Evolutionary conservation across 352 stramenopile species (phyloP), one percentile per base, ranked within the genome.

Genomic region (Phytophthora sansomeana): DNA sequence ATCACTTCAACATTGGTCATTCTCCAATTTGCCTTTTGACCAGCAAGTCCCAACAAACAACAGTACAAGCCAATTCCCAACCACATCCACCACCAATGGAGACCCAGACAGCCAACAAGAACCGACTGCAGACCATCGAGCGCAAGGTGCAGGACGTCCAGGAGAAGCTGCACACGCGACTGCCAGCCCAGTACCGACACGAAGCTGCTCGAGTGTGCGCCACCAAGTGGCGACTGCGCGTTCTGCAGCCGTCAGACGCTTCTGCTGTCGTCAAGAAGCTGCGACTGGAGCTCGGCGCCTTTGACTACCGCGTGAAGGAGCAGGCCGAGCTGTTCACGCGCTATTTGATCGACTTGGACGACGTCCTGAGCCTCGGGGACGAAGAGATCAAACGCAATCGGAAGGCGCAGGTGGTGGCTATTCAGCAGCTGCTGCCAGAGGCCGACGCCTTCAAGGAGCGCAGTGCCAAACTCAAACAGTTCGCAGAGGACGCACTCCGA

Each of bases 331-430:
- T 87, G 42, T 70, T 91, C 2, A 91, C 83, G 8, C 77, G 76
- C 4, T 65, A 80, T 28, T 59, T 91, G 36, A 74, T 76, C 32
- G 69, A 88, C 17, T 59, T 91, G 50, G 83, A 91, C 69, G 67
- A 81, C 24, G 77, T 91, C n/a, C 36, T 89, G 47, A 91, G 83
- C 67, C 65, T 81, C 56, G 83, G 83, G 28, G 73, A 90, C 60
- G 44, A 30, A 9, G 63, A 77, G 11, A 70, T 91, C 63, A 86
- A 87, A 66, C 64, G 55, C 11, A 46, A 72, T 13, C 79, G 83
- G 19, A 91, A 91, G 72, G 68, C 77, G 11, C 39, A 86, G 9
- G 83, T 91, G 11, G 41, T 85, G 28, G 44, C 53, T 17, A 77
- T 87, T 32, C 83, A 92, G 68, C 33, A 77, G 42, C 67, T 83